phyloP scores from a whole-genome alignment of 2,329 filamentous ascomycete species.

The Colletotrichum paranaense region DNA sequence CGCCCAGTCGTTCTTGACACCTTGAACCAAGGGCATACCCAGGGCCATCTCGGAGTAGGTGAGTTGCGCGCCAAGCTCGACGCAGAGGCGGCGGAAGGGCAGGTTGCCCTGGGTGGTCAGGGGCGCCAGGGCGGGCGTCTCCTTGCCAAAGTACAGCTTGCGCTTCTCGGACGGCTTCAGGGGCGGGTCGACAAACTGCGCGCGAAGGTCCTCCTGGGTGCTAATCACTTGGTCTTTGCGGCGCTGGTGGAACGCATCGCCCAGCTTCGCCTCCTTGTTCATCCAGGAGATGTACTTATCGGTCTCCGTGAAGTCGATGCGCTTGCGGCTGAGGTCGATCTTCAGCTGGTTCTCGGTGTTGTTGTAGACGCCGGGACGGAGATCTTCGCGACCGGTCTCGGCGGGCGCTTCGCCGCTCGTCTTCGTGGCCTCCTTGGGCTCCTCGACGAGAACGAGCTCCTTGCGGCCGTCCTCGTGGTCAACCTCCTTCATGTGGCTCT shows the following conservation, averaged over 20 bases:
- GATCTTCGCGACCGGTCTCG: slow-evolving; percentile 55
- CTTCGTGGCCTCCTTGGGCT: slow-evolving; percentile 50
- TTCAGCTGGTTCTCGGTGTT: slow-evolving; percentile 77
- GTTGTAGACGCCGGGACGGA: slow-evolving; percentile 79
- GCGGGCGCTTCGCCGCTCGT: slow-evolving; percentile 46
- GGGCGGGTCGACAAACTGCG: slow-evolving; percentile 85
- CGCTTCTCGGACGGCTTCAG: slow-evolving; percentile 94
- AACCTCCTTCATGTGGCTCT: slow-evolving; percentile 86
- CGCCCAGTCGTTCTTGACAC: slow-evolving; percentile 93
- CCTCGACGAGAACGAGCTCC: slow-evolving; percentile 79
- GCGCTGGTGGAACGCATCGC: slow-evolving; percentile 53
- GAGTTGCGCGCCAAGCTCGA: slow-evolving; percentile 87
- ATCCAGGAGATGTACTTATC: slow-evolving; percentile 84
- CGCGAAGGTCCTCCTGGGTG: slow-evolving; percentile 76
- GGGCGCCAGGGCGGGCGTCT: slow-evolving; percentile 93
- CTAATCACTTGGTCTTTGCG: slow-evolving; percentile 54
- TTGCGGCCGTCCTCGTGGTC: slow-evolving; percentile 82
- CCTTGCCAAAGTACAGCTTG: slow-evolving; percentile 90
- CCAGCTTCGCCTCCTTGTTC: slow-evolving; percentile 66
- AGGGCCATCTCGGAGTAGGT: slow-evolving; percentile 99
- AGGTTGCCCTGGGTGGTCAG: slow-evolving; percentile 97
- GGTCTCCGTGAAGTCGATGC: slow-evolving; percentile 75
- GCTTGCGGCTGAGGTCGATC: slow-evolving; percentile 79
- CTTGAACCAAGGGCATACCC: slow-evolving; percentile 88
- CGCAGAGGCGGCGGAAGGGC: slow-evolving; percentile 91